Conservation (phyloP, 345 rosid species). For the Combretum micranthum region DNA sequence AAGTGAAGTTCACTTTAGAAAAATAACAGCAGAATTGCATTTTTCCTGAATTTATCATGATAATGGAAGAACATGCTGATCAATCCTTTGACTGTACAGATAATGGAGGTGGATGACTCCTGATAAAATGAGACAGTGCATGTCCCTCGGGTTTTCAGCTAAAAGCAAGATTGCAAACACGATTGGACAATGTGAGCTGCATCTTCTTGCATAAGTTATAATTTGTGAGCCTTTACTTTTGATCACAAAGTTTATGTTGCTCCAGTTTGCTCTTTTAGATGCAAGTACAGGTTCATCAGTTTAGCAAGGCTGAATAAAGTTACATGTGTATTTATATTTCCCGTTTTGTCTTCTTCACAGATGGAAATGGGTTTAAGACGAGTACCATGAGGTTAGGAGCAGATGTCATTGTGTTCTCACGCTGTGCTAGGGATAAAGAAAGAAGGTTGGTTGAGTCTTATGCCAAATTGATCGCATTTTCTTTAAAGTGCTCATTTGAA, state of each 20-base stretch:
- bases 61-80: neutral
- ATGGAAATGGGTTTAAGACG: slow-evolving; percentile 87
- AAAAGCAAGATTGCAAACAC: slow-evolving; percentile 63
- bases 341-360: slow-evolving; percentile 19
- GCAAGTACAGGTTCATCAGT: neutral
- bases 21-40: neutral
- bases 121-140: slow-evolving; percentile 58
- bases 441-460: slow-evolving; percentile 23
- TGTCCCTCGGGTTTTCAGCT: slow-evolving; percentile 80
- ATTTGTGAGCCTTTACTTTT: neutral
- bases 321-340: neutral
- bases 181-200: slow-evolving; percentile 69
- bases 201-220: neutral
- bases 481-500: neutral
- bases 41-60: neutral
- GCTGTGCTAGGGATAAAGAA: slow-evolving; percentile 35
- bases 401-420: slow-evolving; percentile 75
- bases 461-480: neutral
- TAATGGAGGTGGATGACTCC: slow-evolving; percentile 77
- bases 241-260: neutral
- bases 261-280: neutral
- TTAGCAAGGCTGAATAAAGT: neutral
- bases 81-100: slow-evolving; percentile 31
- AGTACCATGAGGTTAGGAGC: slow-evolving; percentile 91
- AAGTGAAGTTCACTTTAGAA: too few species aligned